Evolutionary conservation across 345 rosid genomes (phyloP), one percentile per base, ranked within the genome.

Genomic region (Trapa incisa): DNA sequence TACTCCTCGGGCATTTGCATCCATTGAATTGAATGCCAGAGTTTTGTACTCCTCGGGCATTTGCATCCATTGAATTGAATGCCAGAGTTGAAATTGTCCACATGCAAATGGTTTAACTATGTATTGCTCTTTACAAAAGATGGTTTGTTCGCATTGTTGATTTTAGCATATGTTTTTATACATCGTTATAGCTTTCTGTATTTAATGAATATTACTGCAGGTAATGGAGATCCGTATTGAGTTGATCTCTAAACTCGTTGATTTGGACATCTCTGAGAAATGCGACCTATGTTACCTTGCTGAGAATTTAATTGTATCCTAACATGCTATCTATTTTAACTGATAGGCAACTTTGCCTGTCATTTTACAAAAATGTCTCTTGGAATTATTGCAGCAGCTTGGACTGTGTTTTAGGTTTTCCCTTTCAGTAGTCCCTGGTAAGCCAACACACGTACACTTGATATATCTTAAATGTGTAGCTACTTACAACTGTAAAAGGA

Each of bases 241-340:
- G 66, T 71, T 91, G 76, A 76, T 94, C 65, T 65, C 74, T 14
- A 72, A 73, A 65, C 82, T 89, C 47, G 73, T 63, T 15, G 82
- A 87, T 50, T 81, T 87, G 58, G 81, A 78, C 64, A 35, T 79
- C 12, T 68, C 68, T 5, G 78, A 86, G 64, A 75, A 76, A 61
- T 81, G 84, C 38, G 86, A 87, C 66, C 35, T 80, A 67, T 79
- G 79, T 6, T 77, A 78, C 68, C 77, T 86, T 12, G 61, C 85
- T 3, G 77, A 87, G 56, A 81, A 73, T 77, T 74, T 93, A 16
- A 61, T 80, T 37, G 99, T 88, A 94, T 91, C 97, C 97, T 2
- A 35, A 58, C 2, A 58, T 32, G 67, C 4, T 48, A 32, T 56
- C 8, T 4, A 6, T 52, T 35, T 6, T 8, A 16, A 1, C 7